Evolutionary conservation across 78 protist genomes (phyloP), one percentile per base, ranked within the genome.

Genomic region (Chrysochromulina parva): DNA sequence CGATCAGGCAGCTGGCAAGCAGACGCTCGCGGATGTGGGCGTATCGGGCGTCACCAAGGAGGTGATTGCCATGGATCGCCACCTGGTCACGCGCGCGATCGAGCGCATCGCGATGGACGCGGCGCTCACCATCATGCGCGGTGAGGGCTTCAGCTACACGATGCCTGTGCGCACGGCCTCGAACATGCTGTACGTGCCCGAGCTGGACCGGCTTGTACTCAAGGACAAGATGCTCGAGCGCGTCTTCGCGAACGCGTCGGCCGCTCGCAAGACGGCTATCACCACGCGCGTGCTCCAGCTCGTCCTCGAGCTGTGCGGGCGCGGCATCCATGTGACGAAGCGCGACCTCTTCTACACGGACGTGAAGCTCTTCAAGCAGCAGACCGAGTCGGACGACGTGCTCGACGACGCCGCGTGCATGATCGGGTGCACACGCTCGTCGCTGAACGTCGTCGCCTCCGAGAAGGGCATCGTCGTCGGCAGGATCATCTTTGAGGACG

Each of bases 341-440:
- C 95, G 96, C 47, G 96, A 95, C 58, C 88, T 95, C 22, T 95
- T 95, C 69, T 95, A 95, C 91, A 93, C 96, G 22, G 96, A 95
- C 92, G 78, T 60, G 14, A 91, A 89, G 87, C 95, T 95, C n/a
- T 93, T 93, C 52, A 14, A 52, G 60, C 92, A 91, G 66, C 96
- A 95, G 93, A 19, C 22, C 24, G 93, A 88, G 47, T 53, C 92
- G 26, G 96, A 95, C 89, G 82, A 91, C 67, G 76, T 95, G 2
- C 58, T 95, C 9, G 95, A 95, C 52, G 96, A 95, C 71, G 87
- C 88, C 19, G 96, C 96, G 50, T 91, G 93, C 78, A 90, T 95
- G 94, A 28, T 95, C 3, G 96, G 96, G 7, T 92, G 95, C 85
- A 95, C 96, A 2, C 88, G 96, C n/a, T 88, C 90, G 19, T 50